Conservation (phyloP, 345 rosid genomes). For the Corchorus olitorius region DNA sequence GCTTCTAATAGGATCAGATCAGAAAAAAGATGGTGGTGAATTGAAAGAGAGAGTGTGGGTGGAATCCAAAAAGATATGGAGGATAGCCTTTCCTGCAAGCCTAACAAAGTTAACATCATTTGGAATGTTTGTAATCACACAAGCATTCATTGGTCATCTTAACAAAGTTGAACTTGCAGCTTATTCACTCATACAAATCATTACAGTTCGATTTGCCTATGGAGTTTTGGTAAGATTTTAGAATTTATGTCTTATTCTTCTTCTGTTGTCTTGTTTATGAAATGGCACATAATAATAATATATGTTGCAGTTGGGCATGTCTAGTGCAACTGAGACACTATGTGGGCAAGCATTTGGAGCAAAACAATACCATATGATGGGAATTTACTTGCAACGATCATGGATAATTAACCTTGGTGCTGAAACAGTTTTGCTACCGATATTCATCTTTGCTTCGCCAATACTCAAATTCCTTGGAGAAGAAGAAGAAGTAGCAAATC, state of each 20-base stretch:
- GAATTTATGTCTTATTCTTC: no score
- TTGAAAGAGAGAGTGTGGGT: slow-evolving; percentile 39
- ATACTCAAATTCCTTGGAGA: slow-evolving; percentile 47
- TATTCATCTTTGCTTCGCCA: slow-evolving; percentile 30
- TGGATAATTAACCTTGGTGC: slow-evolving; percentile 44
- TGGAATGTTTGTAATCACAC: slow-evolving; percentile 56
- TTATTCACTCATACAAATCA: slow-evolving; percentile 56
- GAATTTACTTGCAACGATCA: slow-evolving; percentile 51
- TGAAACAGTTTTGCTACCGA: slow-evolving; percentile 37
- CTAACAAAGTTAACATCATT: slow-evolving; percentile 41
- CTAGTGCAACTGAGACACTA: slow-evolving; percentile 57
- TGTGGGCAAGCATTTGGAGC: slow-evolving; percentile 61
- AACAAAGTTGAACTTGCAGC: slow-evolving; percentile 46
- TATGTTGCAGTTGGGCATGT: slow-evolving; percentile 34
- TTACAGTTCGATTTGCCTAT: slow-evolving; percentile 48
- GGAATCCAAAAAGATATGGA: slow-evolving; percentile 47
- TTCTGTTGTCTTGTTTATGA: neutral
- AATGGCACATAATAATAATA: no score
- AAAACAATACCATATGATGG: slow-evolving; percentile 45
- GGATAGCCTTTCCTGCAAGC: slow-evolving; percentile 49
- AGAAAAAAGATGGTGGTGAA: slow-evolving; percentile 17
- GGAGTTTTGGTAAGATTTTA: slow-evolving; percentile 40
- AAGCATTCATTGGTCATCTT: slow-evolving; percentile 55
- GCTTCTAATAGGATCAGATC: slow-evolving; percentile 18
- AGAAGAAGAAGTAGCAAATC: slow-evolving; percentile 37